A percentile compares a stretch with the other conserved stretches of the same genome.
phyloP scores from a whole-genome alignment of 305 asterid species.

The Andrographis paniculata region DNA sequence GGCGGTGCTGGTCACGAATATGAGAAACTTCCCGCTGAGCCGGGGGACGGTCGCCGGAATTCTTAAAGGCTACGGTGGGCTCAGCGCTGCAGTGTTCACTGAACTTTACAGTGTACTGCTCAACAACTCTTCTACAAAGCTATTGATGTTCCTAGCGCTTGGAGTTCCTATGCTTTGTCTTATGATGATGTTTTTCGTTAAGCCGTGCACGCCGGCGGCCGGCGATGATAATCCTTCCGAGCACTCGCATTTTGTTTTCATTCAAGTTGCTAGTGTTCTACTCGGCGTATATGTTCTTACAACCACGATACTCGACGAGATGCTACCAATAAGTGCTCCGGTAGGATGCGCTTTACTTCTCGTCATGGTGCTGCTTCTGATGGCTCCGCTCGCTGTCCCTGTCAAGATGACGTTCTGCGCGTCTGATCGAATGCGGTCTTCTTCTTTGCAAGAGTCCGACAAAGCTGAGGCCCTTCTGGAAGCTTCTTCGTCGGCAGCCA shows the following conservation, averaged over 20 bases:
- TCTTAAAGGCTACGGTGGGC: conserved; percentile 71
- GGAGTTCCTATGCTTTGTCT: conserved; percentile 41
- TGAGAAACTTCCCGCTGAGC: conserved; percentile 75
- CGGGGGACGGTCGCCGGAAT: conserved; percentile 69
- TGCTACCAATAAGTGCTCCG: conserved; percentile 18
- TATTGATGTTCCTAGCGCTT: conserved; percentile 50
- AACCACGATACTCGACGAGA: conserved; percentile 42
- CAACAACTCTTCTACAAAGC: conserved; percentile 27
- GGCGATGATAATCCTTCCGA: conserved; percentile 34
- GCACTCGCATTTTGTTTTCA: conserved; percentile 52
- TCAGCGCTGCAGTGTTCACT: conserved; percentile 70
- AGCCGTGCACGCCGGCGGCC: conserved; percentile 48
- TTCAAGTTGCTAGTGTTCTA: conserved; percentile 39
- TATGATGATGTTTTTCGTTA: too few relatives aligned
- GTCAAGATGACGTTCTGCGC: conserved; percentile 36
- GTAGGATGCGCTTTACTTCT: conserved; percentile 34
- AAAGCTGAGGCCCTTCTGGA: conserved; percentile 23
- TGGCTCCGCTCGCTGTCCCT: conserved; percentile 37
- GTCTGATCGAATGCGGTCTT: conserved; percentile 24
- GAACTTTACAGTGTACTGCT: conserved; percentile 46
- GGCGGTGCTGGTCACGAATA: conserved; percentile 70
- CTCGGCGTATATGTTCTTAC: conserved; percentile 61
- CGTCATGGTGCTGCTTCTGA: conserved; percentile 27
- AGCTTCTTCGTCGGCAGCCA: not conserved
- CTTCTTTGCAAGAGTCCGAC: not conserved